Evolutionary conservation across 2,329 filamentous ascomycete genomes (phyloP), one percentile per base, ranked within the genome.

Genomic region (Colletotrichum lentis): DNA sequence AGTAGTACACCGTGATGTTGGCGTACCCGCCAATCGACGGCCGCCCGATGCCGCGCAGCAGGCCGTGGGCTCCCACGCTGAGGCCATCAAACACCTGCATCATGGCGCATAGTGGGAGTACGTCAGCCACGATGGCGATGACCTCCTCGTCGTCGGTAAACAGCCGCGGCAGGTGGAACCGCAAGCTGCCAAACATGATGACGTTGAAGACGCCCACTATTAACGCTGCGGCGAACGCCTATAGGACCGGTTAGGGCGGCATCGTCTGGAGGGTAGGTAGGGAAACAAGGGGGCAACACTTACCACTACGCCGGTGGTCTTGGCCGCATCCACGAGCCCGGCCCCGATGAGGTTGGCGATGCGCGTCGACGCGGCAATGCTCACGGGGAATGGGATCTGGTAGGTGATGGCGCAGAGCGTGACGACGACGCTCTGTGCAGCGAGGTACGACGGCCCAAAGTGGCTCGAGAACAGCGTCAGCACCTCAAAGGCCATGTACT

Each of bases 271-370:
- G 18, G 18, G 14, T 14, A 44, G 18, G 14, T 14, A 44, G 27
- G 24, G n/a, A 24, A 22, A 16, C 50, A 50, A 27, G 37, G 14
- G 14, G 41, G 22, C 14, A 46, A 57, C 8, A 81, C 83, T 74
- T 75, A 86, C 90, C 64, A 97, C 94, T 77, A 87, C 90, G n/a
- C 91, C 91, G 0, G 91, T 91, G 3, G 88, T 91, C 76, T 90
- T 93, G 18, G 94, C 94, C 0, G 94, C 91, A 53, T 90, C 89
- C 2, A 92, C 89, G 12, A 97, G 84, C 1, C 90, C 91, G 0
- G 95, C 94, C 10, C 95, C 96, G 70, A 98, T 96, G 41, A 98
- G 82, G 73, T 97, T 98, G 20, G 94, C 95, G 16, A 97, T 88
- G 1, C 95, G 90, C 0, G 95, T 98, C 14, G 91, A 95, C 0